phyloP scores from a whole-genome alignment of 768 basidiomycete species.

The Suillus spraguei region DNA sequence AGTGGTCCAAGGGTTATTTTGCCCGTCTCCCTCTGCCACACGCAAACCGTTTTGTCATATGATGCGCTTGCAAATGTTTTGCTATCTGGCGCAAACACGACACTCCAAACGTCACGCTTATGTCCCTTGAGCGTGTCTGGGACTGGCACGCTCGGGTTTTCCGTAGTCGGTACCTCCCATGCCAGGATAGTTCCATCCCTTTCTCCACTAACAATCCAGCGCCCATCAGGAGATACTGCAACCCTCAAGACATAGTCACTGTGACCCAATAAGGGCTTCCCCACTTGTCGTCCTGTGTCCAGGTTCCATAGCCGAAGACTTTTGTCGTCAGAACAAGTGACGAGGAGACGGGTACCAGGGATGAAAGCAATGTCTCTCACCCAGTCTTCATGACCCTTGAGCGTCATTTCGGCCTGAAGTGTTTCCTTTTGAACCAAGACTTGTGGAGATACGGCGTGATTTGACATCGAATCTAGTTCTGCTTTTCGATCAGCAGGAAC shows the following conservation, averaged over 20 bases:
- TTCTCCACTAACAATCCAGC: slow-evolving; percentile 93
- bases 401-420: background rate
- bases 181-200: slow-evolving; percentile 97
- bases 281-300: slow-evolving; percentile 14
- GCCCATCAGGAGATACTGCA: slow-evolving; percentile 89
- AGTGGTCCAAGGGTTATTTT: slow-evolving; percentile 4
- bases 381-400: background rate
- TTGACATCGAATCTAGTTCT: background rate
- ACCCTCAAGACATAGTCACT: slow-evolving; percentile 75
- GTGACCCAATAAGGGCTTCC: slow-evolving; percentile 7
- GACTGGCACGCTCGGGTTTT: background rate
- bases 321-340: background rate
- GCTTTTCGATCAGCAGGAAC: background rate
- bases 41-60: background rate
- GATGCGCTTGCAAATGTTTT: slow-evolving; percentile 9
- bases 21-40: slow-evolving; percentile 6
- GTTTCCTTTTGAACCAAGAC: background rate
- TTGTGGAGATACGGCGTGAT: background rate
- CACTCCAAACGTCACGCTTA: slow-evolving; percentile 34
- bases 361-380: slow-evolving; percentile 9
- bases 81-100: slow-evolving; percentile 17
- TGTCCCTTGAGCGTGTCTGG: slow-evolving; percentile 14
- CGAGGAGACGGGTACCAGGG: slow-evolving; percentile 14
- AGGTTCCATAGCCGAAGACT: slow-evolving; percentile 9
- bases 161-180: slow-evolving; percentile 53